A percentile compares a stretch with the other conserved stretches of the same genome.
Conservation (phyloP, 2,329 filamentous ascomycete species). For the Xylariaceae sp. region DNA sequence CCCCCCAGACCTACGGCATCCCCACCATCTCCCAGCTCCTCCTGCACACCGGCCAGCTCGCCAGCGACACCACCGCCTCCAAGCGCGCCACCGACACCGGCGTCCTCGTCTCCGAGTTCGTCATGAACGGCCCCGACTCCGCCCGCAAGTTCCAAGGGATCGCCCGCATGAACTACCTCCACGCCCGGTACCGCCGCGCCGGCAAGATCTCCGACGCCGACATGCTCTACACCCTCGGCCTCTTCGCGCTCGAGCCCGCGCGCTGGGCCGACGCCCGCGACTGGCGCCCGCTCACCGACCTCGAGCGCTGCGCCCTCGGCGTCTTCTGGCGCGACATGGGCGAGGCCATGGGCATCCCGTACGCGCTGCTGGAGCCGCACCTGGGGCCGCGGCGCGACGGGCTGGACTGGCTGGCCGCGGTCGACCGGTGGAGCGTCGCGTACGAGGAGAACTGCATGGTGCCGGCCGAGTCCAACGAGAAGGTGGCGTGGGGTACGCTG, state of each 20-base stretch:
- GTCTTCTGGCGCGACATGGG: conserved; percentile 56
- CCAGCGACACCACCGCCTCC: conserved; percentile 36
- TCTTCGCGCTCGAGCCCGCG: conserved; percentile 53
- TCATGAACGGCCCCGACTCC: conserved; percentile 37
- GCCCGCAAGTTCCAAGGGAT: conserved; percentile 46
- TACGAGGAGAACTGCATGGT: conserved; percentile 50
- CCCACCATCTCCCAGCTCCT: conserved; percentile 48
- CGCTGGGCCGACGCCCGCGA: conserved; percentile 50
- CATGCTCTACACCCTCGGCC: conserved; percentile 59
- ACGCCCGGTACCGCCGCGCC: conserved; percentile 50
- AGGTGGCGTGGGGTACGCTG: conserved; percentile 44
- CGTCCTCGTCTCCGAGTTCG: conserved; percentile 44
- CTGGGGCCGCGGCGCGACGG: conserved; percentile 32
- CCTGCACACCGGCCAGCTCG: conserved; percentile 44
- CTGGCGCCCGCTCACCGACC: conserved; percentile 50
- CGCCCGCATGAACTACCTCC: conserved; percentile 61
- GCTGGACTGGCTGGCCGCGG: conserved; percentile 47
- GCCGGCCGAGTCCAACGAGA: conserved; percentile 33
- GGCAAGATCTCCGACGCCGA: conserved; percentile 59
- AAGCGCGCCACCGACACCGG: conserved; percentile 51
- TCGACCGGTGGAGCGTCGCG: conserved; percentile 41
- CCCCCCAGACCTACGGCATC: conserved; percentile 42
- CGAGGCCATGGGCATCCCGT: conserved; percentile 50
- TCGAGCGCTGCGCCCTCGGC: conserved; percentile 53
- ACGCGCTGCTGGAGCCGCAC: conserved; percentile 31